Evolutionary conservation across 768 basidiomycete species (phyloP), one percentile per base, ranked within the genome.

Genomic region (Pisolithus microcarpus): DNA sequence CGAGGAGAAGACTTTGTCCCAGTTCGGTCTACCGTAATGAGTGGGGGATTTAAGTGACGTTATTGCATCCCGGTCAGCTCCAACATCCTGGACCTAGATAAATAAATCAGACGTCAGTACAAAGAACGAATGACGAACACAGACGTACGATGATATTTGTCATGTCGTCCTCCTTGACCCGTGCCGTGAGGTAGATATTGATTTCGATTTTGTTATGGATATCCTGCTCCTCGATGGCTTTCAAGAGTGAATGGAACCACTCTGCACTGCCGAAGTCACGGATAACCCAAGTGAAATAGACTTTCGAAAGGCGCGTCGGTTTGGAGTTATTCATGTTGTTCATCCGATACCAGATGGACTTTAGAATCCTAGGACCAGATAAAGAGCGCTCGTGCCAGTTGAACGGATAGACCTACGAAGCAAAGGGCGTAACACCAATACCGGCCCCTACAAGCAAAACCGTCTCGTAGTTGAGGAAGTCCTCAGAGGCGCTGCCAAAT

Each of bases 341-440:
- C 87, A 94, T 87, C 51, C 91, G 86, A 72, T 96, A 97, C 92
- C 92, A 94, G 61, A 94, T 90, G 13, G 87, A 85, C 68, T 94
- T 91, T 49, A 91, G 70, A 58, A 90, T 91, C 46, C 86, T 87
- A 56, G 18, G n/a, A 52, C 16, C 47, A 45, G 43, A 50, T 57
- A 19, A 48, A 23, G 36, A 38, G 48, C 43, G 44, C 39, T 24
- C 19, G 30, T 42, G 38, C 52, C 50, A 31, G 34, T 11, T 23
- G 15, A 31, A 39, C 11, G 42, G 39, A 0, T 19, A 44, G 53
- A 65, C 90, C 75, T 63, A 94, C 85, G 88, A 91, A 48, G 94
- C 92, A 60, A 97, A 96, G 3, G 94, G 94, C 0, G 94, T 96
- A 34, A 96, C 92, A 58, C 94, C 94, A 54, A 98, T 97, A 68